Evolutionary conservation across 768 basidiomycete genomes (phyloP).

Genomic region (Phlebiopsis flavidoalba): DNA sequence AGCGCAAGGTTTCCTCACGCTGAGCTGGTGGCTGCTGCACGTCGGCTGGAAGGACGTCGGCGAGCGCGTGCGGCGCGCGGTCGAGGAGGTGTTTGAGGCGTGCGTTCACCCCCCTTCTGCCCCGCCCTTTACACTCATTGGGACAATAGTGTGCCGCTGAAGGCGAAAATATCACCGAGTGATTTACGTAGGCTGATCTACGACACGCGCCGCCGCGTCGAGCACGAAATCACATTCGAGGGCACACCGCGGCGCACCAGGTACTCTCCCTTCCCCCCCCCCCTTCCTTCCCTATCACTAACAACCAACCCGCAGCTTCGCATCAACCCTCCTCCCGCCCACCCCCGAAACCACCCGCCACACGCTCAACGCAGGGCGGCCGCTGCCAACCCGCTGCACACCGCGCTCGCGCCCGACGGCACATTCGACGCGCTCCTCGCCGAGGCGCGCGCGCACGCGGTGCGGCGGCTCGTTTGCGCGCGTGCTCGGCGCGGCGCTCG

Average conservation of each 20-base stretch:
- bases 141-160: slow-evolving; percentile 67
- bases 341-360: slow-evolving; percentile 67
- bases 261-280: slow-evolving; percentile 24
- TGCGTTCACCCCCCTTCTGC: slow-evolving; percentile 31
- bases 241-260: slow-evolving; percentile 50
- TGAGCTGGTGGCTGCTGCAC: slow-evolving; percentile 92
- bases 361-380: slow-evolving; percentile 67
- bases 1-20: slow-evolving; percentile 75
- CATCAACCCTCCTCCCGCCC: slow-evolving; percentile 69
- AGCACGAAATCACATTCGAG: slow-evolving; percentile 62
- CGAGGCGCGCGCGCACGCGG: slow-evolving; percentile 61
- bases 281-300: neutral
- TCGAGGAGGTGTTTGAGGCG: slow-evolving; percentile 84
- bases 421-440: slow-evolving; percentile 60
- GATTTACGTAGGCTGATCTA: slow-evolving; percentile 66
- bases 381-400: slow-evolving; percentile 26
- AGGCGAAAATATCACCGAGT: slow-evolving; percentile 61
- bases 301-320: slow-evolving; percentile 44
- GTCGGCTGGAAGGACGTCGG: slow-evolving; percentile 88
- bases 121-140: neutral
- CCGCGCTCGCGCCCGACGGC: slow-evolving; percentile 33
- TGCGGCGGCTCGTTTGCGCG: slow-evolving; percentile 65
- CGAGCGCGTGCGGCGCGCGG: slow-evolving; percentile 64
- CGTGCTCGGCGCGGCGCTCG: slow-evolving; percentile 72
- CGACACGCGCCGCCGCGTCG: slow-evolving; percentile 74